Evolutionary conservation across 192 early-diverging fungal species (phyloP).

Genomic region (Chytriomyces sp.): DNA sequence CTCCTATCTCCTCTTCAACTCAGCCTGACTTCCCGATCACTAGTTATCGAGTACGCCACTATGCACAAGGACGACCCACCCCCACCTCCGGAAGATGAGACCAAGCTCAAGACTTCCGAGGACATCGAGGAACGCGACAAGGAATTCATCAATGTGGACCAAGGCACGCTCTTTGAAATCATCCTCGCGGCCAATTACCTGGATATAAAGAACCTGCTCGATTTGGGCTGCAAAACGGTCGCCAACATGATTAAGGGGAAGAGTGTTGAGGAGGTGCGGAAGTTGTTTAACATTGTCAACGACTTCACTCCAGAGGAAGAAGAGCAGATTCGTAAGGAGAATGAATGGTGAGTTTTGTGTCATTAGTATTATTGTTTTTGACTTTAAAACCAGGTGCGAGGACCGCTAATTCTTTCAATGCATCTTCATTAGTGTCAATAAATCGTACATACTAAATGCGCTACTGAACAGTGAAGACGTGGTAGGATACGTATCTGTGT

Average conservation of each 20-base stretch:
- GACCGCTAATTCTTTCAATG: neutral
- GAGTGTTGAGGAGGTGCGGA: conserved; percentile 80
- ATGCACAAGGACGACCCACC: conserved; percentile 79
- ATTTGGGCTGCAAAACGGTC: conserved; percentile 78
- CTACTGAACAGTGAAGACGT: neutral
- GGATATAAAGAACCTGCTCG: conserved; percentile 62
- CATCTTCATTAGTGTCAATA: neutral
- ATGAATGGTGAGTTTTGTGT: conserved; percentile 44
- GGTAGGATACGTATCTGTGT: neutral
- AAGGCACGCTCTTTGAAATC: conserved; percentile 91
- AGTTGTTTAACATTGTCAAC: conserved; percentile 90
- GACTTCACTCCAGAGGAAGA: conserved; percentile 98
- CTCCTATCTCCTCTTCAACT: neutral
- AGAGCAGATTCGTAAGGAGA: conserved; percentile 69
- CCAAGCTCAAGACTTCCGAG: conserved; percentile 64
- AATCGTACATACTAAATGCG: neutral
- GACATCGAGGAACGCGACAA: conserved; percentile 89
- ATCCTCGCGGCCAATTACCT: conserved; percentile 75
- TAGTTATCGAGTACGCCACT: conserved; percentile 85
- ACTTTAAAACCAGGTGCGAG: neutral
- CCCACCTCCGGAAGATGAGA: conserved; percentile 55
- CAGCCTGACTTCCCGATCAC: neutral
- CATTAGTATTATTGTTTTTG: neutral
- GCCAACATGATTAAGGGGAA: conserved; percentile 92
- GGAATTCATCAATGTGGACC: conserved; percentile 90